Conservation (phyloP, 2,329 filamentous ascomycete species). For the Mycosphaerella sp. region DNA sequence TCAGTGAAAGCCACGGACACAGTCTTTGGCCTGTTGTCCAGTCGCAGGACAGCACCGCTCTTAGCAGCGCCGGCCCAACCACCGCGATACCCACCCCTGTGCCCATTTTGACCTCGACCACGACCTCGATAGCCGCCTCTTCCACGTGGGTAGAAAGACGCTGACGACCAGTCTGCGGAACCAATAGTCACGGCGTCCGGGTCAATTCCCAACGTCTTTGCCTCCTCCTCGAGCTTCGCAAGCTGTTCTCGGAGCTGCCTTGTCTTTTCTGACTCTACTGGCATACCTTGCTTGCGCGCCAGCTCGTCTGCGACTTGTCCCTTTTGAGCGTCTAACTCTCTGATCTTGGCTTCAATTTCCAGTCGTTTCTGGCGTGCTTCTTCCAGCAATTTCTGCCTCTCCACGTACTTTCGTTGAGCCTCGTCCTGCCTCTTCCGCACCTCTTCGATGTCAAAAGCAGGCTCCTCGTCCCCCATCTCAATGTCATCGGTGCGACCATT, state of each 20-base stretch:
- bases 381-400: constrained; percentile 56
- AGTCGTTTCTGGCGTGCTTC: constrained; percentile 58
- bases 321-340: constrained; percentile 60
- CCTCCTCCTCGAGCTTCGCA: constrained; percentile 67
- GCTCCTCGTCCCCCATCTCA: constrained; percentile 30
- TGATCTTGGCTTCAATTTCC: constrained; percentile 60
- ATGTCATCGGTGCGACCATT: constrained; percentile 18
- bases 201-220: constrained; percentile 62
- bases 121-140: constrained; percentile 33
- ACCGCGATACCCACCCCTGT: constrained; percentile 36
- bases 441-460: constrained; percentile 63
- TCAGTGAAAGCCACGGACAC: constrained; percentile 50
- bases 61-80: constrained; percentile 40
- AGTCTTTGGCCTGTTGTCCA: constrained; percentile 70
- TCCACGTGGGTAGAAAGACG: constrained; percentile 16
- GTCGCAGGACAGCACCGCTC: constrained; percentile 52
- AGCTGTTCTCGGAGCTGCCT: constrained; percentile 64
- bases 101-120: constrained; percentile 36
- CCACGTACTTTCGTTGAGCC: constrained; percentile 62
- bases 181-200: constrained; percentile 41
- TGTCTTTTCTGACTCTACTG: constrained; percentile 45
- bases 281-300: constrained; percentile 46
- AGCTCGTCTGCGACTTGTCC: constrained; percentile 57
- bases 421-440: constrained; percentile 64
- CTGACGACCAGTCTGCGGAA: constrained; percentile 20